A percentile compares a stretch with the other conserved stretches of the same genome.
Conservation (phyloP, 768 basidiomycete genomes). For the Kwoniella dejecticola region DNA sequence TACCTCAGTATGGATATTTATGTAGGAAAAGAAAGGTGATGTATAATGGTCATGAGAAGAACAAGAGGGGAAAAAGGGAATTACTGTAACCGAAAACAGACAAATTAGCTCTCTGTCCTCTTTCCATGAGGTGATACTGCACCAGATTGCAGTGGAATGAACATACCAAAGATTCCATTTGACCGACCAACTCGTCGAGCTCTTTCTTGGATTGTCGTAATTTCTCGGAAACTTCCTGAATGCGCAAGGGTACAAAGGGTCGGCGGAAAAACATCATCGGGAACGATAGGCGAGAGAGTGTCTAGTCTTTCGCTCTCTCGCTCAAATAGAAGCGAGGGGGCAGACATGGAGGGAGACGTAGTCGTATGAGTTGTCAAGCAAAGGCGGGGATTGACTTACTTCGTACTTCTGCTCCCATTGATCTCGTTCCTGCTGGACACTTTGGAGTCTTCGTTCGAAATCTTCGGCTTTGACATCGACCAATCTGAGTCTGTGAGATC, state of each 20-base stretch:
- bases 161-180: conserved; percentile 67
- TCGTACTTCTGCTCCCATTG: conserved; percentile 92
- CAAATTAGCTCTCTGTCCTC: no score
- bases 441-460: conserved; percentile 86
- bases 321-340: no score
- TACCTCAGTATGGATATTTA: background rate
- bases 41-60: background rate
- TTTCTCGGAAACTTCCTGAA: conserved; percentile 71
- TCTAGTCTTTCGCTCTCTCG: no score
- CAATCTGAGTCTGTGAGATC: conserved; percentile 79
- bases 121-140: no score
- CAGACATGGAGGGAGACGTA: no score
- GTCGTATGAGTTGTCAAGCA: no score
- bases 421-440: conserved; percentile 88
- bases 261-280: background rate
- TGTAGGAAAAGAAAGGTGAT: background rate
- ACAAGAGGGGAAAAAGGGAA: background rate
- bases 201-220: conserved; percentile 74
- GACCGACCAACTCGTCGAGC: conserved; percentile 75
- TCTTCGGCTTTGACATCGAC: conserved; percentile 99
- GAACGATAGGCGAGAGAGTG: background rate
- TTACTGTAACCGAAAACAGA: no score
- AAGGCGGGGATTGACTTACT: no score
- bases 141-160: no score
- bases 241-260: background rate